A percentile compares a stretch with the other conserved stretches of the same genome.
Conservation (phyloP, 2,329 filamentous ascomycete genomes). For the Penicillium concentricum region DNA sequence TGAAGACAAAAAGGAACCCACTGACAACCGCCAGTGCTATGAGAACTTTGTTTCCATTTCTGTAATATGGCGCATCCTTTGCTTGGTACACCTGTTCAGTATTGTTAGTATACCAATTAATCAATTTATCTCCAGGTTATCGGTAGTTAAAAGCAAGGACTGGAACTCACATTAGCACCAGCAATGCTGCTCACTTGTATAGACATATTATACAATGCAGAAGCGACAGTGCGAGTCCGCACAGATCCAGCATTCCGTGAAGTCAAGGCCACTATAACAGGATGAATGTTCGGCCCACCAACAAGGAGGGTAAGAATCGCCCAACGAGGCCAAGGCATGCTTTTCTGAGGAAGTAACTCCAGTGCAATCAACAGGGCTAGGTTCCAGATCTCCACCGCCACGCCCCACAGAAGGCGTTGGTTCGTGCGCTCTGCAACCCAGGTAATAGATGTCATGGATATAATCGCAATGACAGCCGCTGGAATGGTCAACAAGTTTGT, state of each 20-base stretch:
- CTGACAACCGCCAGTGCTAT: not conserved
- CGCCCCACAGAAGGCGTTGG: constrained; percentile 51
- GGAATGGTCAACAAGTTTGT: constrained; percentile 57
- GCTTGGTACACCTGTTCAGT: not conserved
- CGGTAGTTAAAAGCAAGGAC: not conserved
- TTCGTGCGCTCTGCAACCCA: constrained; percentile 53
- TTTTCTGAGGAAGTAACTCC: constrained; percentile 44
- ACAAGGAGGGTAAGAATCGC: constrained; percentile 52
- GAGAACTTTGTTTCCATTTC: not conserved
- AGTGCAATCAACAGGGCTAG: constrained; percentile 47
- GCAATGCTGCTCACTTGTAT: constrained; percentile 35
- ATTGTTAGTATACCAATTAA: not conserved
- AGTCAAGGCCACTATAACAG: constrained; percentile 44
- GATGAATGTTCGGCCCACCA: constrained; percentile 56
- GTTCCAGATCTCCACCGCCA: constrained; percentile 41
- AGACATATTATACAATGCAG: constrained; percentile 43
- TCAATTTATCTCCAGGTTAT: not conserved
- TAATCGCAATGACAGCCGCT: constrained; percentile 52
- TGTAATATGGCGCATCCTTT: not conserved
- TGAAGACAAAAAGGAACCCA: not conserved
- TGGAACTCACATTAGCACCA: not conserved
- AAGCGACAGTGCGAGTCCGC: constrained; percentile 36
- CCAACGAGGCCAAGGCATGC: constrained; percentile 52
- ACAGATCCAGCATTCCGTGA: constrained; percentile 37
- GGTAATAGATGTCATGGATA: constrained; percentile 53